Evolutionary conservation across 2,329 filamentous ascomycete species (phyloP).

Genomic region (Aspergillus sp.): DNA sequence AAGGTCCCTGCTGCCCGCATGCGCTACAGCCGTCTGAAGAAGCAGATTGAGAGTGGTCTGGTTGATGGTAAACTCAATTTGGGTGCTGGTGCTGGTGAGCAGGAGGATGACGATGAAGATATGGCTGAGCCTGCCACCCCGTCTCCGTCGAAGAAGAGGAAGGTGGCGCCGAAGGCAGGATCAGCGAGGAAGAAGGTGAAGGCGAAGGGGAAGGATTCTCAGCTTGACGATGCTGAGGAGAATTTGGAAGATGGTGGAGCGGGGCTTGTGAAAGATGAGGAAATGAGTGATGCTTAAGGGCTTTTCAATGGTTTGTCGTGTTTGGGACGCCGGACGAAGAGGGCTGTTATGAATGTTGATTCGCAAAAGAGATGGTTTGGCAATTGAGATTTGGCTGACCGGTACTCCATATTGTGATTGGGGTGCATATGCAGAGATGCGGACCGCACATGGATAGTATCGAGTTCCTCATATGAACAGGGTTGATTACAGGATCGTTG

Average conservation of each 20-base stretch:
- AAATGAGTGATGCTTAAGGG: background rate
- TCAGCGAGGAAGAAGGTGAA: background rate
- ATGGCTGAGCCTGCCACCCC: background rate
- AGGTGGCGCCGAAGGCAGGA: background rate
- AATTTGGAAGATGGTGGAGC: background rate
- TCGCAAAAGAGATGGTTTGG: background rate
- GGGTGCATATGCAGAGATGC: background rate
- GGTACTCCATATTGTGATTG: background rate
- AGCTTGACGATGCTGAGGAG: background rate
- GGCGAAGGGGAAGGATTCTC: background rate
- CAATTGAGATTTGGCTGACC: background rate
- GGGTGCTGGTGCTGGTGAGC: background rate
- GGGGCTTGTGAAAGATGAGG: background rate
- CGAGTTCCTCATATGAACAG: background rate
- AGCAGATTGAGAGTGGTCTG: conserved; percentile 8
- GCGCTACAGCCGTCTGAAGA: conserved; percentile 18
- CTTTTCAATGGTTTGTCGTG: background rate
- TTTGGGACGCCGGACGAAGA: background rate
- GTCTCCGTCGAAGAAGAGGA: conserved; percentile 3
- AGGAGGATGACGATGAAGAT: background rate
- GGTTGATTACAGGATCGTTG: background rate
- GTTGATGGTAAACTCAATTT: conserved; percentile 6
- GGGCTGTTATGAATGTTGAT: background rate
- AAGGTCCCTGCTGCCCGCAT: conserved; percentile 16
- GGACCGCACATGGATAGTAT: background rate